Conservation (phyloP, 768 basidiomycete genomes). For the Boletus edulis region DNA sequence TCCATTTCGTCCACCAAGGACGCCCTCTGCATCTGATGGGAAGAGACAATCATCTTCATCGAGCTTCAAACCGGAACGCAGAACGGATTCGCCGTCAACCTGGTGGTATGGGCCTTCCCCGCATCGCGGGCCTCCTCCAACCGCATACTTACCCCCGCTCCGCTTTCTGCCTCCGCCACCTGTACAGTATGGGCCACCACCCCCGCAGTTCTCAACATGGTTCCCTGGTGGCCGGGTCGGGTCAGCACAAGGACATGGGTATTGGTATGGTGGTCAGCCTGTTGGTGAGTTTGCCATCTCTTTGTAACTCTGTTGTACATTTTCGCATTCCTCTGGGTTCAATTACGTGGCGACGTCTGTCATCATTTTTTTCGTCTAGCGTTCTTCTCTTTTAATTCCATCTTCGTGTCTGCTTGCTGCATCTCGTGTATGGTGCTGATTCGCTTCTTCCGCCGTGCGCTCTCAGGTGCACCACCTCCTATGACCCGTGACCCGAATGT, state of each 20-base stretch:
- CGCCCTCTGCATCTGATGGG: neutral
- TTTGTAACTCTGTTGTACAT: neutral
- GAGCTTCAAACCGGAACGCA: slow-evolving; percentile 2
- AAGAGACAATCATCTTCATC: slow-evolving; percentile 1
- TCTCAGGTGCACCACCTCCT: slow-evolving; percentile 16
- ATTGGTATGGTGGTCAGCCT: slow-evolving; percentile 19
- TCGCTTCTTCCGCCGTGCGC: neutral
- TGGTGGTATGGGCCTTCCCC: slow-evolving; percentile 11
- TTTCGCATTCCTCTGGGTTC: neutral
- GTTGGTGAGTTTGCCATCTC: slow-evolving; percentile 17
- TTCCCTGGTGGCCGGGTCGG: slow-evolving; percentile 9
- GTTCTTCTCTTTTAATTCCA: neutral
- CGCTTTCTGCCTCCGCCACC: slow-evolving; percentile 14
- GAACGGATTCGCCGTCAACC: slow-evolving; percentile 8
- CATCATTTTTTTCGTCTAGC: neutral
- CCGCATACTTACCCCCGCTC: slow-evolving; percentile 2
- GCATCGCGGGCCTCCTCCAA: slow-evolving; percentile 5
- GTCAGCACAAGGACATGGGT: slow-evolving; percentile 17
- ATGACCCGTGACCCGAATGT: slow-evolving; percentile 8
- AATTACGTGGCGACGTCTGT: slow-evolving; percentile 1
- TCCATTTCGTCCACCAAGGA: neutral
- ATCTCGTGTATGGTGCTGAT: slow-evolving; percentile 10
- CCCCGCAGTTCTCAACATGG: slow-evolving; percentile 14
- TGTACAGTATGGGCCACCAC: slow-evolving; percentile 11
- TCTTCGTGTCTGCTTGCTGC: neutral